Conservation (phyloP, 202 grass and related monocot species). For the Sporobolus alterniflorus region DNA sequence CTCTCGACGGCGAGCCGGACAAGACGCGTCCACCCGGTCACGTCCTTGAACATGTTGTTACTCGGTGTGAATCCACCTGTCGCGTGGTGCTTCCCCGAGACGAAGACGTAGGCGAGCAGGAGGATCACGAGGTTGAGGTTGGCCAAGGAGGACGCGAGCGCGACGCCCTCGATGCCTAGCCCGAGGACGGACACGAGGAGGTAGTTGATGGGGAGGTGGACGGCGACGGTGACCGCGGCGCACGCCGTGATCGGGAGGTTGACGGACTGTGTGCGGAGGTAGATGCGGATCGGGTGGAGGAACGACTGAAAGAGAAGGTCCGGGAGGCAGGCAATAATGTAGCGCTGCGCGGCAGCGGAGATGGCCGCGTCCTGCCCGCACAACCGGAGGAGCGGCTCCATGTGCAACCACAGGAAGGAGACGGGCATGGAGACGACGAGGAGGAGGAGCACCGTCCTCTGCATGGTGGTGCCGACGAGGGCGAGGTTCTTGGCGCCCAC, state of each 20-base stretch:
- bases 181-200: slow-evolving; percentile 61
- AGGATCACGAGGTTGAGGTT: slow-evolving; percentile 88
- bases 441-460: slow-evolving; percentile 76
- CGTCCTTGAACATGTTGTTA: slow-evolving; percentile 52
- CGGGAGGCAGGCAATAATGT: slow-evolving; percentile 76
- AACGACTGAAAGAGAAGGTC: slow-evolving; percentile 91
- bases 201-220: slow-evolving; percentile 86
- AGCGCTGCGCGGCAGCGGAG: slow-evolving; percentile 61
- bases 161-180: slow-evolving; percentile 74
- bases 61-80: slow-evolving; percentile 65
- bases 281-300: slow-evolving; percentile 92
- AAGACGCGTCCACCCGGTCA: slow-evolving; percentile 56
- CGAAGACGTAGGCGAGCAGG: slow-evolving; percentile 69
- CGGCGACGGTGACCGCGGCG: slow-evolving; percentile 56
- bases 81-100: slow-evolving; percentile 57
- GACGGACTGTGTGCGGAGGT: slow-evolving; percentile 81
- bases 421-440: slow-evolving; percentile 62
- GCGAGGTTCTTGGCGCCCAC: slow-evolving; percentile 62
- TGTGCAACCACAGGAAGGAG: slow-evolving; percentile 75
- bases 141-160: slow-evolving; percentile 62
- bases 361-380: slow-evolving; percentile 74
- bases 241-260: slow-evolving; percentile 79
- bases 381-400: slow-evolving; percentile 73
- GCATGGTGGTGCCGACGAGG: slow-evolving; percentile 74
- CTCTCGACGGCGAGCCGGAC: slow-evolving; percentile 62